Percentiles rank a stretch among this genome's conserved stretches.
phyloP scores from a whole-genome alignment of 2,329 filamentous ascomycete genomes.

The Alternaria conjuncta region DNA sequence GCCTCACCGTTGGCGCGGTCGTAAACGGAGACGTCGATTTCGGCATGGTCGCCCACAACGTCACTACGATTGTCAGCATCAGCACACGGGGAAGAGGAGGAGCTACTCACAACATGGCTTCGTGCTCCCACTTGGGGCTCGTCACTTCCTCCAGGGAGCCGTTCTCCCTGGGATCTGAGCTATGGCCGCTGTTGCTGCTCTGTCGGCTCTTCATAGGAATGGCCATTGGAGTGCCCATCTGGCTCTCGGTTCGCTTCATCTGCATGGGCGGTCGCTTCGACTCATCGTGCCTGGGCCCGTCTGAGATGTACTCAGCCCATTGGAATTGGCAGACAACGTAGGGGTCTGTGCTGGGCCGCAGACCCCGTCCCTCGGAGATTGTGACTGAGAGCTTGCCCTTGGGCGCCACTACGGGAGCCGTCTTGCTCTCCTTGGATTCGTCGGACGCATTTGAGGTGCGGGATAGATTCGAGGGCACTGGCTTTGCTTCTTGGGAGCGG shows the following conservation, averaged over 20 bases:
- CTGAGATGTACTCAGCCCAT: constrained; percentile 93
- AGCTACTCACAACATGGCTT: constrained; percentile 84
- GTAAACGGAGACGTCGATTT: constrained; percentile 93
- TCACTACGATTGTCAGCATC: constrained; percentile 66
- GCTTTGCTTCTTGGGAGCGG: constrained; percentile 70
- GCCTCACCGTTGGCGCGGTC: constrained; percentile 84
- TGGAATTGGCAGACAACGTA: constrained; percentile 98
- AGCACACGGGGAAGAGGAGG: neutral
- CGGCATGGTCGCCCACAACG: constrained; percentile 87
- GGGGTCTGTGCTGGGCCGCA: constrained; percentile 83
- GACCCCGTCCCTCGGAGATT: constrained; percentile 82
- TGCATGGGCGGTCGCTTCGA: constrained; percentile 54
- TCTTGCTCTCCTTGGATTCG: constrained; percentile 48
- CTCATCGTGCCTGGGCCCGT: constrained; percentile 72
- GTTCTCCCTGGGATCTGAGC: constrained; percentile 57
- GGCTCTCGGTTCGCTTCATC: constrained; percentile 74
- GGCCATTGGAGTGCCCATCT: constrained; percentile 84
- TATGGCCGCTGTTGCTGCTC: constrained; percentile 93
- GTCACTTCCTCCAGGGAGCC: constrained; percentile 70
- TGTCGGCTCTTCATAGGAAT: constrained; percentile 97
- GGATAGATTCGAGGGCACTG: constrained; percentile 53
- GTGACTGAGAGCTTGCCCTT: constrained; percentile 91
- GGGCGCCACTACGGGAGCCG: constrained; percentile 69
- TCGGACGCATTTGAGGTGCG: constrained; percentile 57
- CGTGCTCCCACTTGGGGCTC: constrained; percentile 93